A percentile compares a stretch with the other conserved stretches of the same genome.
Evolutionary conservation across 2,329 filamentous ascomycete species (phyloP).

Genomic region (Tolypocladium album): DNA sequence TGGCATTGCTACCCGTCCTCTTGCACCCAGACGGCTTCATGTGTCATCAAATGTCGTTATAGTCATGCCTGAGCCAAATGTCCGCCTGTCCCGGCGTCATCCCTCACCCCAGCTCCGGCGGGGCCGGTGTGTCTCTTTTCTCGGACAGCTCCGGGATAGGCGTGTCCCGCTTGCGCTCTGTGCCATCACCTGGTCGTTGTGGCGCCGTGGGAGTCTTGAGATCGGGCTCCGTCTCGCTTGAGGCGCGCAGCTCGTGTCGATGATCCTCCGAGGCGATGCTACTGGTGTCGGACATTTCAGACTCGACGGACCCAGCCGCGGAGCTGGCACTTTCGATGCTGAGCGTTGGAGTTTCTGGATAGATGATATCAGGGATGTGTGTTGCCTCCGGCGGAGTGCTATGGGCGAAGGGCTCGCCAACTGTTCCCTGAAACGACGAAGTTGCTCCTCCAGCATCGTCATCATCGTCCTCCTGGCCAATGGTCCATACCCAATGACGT

Average conservation of each 20-base stretch:
- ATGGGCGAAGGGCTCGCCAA: neutral
- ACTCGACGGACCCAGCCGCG: slow-evolving; percentile 22
- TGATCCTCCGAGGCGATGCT: slow-evolving; percentile 26
- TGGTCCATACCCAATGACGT: slow-evolving; percentile 56
- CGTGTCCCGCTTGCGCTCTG: slow-evolving; percentile 9
- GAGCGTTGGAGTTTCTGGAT: slow-evolving; percentile 25
- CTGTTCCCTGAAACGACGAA: slow-evolving; percentile 22
- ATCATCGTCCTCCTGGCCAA: slow-evolving; percentile 40
- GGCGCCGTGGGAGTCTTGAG: slow-evolving; percentile 27
- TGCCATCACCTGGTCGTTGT: neutral
- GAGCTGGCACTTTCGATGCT: slow-evolving; percentile 28
- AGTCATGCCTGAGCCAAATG: neutral
- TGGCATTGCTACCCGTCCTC: neutral
- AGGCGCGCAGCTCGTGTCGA: slow-evolving; percentile 10
- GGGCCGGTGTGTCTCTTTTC: slow-evolving; percentile 2
- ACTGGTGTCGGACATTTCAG: slow-evolving; percentile 39
- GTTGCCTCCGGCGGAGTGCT: slow-evolving; percentile 9
- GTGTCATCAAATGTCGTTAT: neutral
- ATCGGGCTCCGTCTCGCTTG: slow-evolving; percentile 22
- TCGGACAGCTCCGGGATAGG: slow-evolving; percentile 12
- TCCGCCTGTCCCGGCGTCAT: neutral
- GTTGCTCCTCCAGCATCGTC: slow-evolving; percentile 32
- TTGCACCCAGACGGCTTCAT: neutral
- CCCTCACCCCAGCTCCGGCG: neutral
- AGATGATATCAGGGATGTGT: slow-evolving; percentile 5